Conservation (phyloP, 345 rosid species). For the Corchorus capsularis region DNA sequence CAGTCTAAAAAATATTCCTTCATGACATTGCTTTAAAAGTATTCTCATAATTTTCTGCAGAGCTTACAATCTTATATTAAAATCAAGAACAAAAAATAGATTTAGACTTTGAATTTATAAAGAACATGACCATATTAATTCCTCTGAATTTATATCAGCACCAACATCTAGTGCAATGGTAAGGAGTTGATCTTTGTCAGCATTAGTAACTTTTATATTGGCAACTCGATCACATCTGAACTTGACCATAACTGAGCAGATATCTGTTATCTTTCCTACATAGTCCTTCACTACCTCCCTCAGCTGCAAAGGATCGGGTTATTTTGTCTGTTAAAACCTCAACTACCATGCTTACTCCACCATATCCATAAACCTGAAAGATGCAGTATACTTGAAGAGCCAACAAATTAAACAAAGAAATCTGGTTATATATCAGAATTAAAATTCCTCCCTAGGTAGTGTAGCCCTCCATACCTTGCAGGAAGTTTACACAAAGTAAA, state of each 20-base stretch:
- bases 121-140: neutral
- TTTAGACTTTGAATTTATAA: neutral
- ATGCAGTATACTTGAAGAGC: conserved; percentile 20
- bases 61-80: conserved; percentile 77
- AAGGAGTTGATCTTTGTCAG: conserved; percentile 83
- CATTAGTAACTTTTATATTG: conserved; percentile 69
- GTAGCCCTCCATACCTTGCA: too few species aligned
- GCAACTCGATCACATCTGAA: conserved; percentile 77
- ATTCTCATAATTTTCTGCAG: conserved; percentile 69
- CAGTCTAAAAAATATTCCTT: conserved; percentile 82
- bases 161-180: conserved; percentile 82
- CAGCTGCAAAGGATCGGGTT: conserved; percentile 79
- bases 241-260: conserved; percentile 92
- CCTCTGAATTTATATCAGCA: conserved; percentile 44
- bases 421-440: too few species aligned
- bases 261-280: conserved; percentile 95
- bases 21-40: conserved; percentile 67
- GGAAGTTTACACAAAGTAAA: too few species aligned
- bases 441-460: too few species aligned
- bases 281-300: conserved; percentile 81
- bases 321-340: conserved; percentile 93
- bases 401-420: too few species aligned
- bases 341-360: conserved; percentile 90
- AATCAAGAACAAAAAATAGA: conserved; percentile 37
- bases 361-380: conserved; percentile 84